Conservation (phyloP, 179 eudicot species). For the Silene vulgaris region DNA sequence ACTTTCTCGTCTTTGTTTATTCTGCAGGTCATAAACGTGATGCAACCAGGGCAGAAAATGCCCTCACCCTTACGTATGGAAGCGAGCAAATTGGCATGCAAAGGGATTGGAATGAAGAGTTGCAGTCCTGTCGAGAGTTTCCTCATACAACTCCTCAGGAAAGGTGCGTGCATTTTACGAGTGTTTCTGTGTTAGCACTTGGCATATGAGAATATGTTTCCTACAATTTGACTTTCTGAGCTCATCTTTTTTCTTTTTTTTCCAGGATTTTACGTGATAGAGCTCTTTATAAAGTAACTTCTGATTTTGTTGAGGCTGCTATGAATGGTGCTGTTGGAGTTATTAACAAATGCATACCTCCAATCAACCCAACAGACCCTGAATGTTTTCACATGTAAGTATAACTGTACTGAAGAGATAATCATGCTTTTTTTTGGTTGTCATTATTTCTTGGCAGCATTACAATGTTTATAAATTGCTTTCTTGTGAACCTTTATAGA, state of each 20-base stretch:
- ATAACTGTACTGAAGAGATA: not conserved
- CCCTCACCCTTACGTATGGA: constrained; percentile 82
- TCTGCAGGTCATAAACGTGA: constrained; percentile 79
- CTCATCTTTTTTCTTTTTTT: not conserved
- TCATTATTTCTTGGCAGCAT: not conserved
- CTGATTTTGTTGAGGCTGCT: constrained; percentile 99
- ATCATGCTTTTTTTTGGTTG: not conserved
- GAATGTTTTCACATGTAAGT: constrained; percentile 99
- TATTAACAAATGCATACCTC: constrained; percentile 89
- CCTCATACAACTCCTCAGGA: constrained; percentile 80
- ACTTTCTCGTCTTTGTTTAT: constrained; percentile 14
- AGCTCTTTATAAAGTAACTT: constrained; percentile 91
- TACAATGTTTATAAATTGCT: not conserved
- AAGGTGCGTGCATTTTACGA: constrained; percentile 40
- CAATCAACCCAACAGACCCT: constrained; percentile 97
- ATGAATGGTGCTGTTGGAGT: constrained; percentile 93
- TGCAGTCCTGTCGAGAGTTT: constrained; percentile 96
- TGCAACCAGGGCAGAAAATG: constrained; percentile 93
- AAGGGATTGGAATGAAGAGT: constrained; percentile 97
- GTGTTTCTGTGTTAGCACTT: not conserved
- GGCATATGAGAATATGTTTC: not conserved
- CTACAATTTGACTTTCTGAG: constrained; percentile 4
- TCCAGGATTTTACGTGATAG: constrained; percentile 88
- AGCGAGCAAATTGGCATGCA: constrained; percentile 98
- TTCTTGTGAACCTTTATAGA: not conserved